phyloP scores from a whole-genome alignment of 371 early-diverging fungal genomes.

The Nosema bombycis region DNA sequence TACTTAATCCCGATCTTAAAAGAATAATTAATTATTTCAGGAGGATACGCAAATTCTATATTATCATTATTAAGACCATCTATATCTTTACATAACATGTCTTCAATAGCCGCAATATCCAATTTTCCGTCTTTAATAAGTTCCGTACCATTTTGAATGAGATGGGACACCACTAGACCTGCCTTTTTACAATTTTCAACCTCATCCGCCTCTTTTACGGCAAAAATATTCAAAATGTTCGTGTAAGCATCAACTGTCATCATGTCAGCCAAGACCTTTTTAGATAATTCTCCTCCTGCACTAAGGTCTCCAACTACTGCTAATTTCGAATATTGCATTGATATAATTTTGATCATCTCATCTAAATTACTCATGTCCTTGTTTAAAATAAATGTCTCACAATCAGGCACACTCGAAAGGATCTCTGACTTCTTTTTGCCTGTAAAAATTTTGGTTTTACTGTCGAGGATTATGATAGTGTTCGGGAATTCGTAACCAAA shows the following conservation, averaged over 20 bases:
- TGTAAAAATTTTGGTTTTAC: conserved; percentile 44
- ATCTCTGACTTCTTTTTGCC: conserved; percentile 60
- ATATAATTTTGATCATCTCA: conserved; percentile 37
- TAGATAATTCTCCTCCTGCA: conserved; percentile 51
- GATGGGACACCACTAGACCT: conserved; percentile 27
- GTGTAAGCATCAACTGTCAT: conserved; percentile 43
- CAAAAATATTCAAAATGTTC: conserved; percentile 42
- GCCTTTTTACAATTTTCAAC: conserved; percentile 47
- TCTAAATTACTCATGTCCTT: conserved; percentile 56
- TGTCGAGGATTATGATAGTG: conserved; percentile 58
- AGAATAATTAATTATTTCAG: conserved; percentile 33
- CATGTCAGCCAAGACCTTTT: conserved; percentile 27
- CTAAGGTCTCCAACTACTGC: conserved; percentile 50
- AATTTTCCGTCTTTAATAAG: conserved; percentile 43
- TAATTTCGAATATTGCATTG: conserved; percentile 15
- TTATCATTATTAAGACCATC: conserved; percentile 42
- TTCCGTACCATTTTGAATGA: conserved; percentile 46
- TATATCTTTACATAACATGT: conserved; percentile 20
- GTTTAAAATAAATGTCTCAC: conserved; percentile 41
- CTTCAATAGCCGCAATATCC: conserved; percentile 36
- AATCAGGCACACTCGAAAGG: conserved; percentile 47
- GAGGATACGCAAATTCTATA: conserved; percentile 40
- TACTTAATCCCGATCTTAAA: conserved; percentile 61
- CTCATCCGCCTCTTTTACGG: conserved; percentile 55
- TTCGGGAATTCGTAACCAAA: conserved; percentile 66